Evolutionary conservation across 345 rosid species (phyloP).

Genomic region (Erodium maritimum): DNA sequence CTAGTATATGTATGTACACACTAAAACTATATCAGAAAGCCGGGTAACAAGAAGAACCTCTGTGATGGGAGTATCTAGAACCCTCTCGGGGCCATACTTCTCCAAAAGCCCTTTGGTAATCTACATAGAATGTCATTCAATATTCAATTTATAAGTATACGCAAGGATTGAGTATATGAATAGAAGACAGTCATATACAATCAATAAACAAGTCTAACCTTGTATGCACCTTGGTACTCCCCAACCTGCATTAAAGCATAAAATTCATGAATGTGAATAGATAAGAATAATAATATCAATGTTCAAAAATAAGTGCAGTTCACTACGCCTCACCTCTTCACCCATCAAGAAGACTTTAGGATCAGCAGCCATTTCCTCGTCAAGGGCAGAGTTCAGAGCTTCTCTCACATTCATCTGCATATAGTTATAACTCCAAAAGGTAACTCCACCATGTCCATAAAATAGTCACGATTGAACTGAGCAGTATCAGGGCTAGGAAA

Average conservation of each 20-base stretch:
- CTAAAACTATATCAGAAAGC: background rate
- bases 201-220: slow-evolving; percentile 35
- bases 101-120: slow-evolving; percentile 84
- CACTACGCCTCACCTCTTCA: slow-evolving; percentile 57
- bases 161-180: background rate
- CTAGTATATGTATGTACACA: too few relatives aligned
- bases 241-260: slow-evolving; percentile 57
- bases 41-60: slow-evolving; percentile 40
- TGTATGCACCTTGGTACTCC: slow-evolving; percentile 98
- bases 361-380: slow-evolving; percentile 99
- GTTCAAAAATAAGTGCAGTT: background rate
- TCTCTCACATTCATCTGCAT: slow-evolving; percentile 77
- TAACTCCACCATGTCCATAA: background rate
- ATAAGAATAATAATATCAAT: background rate
- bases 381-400: slow-evolving; percentile 86
- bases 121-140: slow-evolving; percentile 19
- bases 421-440: background rate
- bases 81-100: slow-evolving; percentile 94
- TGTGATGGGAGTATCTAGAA: slow-evolving; percentile 88
- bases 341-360: slow-evolving; percentile 93
- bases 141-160: background rate
- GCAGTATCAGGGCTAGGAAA: background rate
- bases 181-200: background rate
- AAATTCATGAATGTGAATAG: slow-evolving; percentile 7
- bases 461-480: background rate